Evolutionary conservation across 306 rosid genomes (phyloP).

Genomic region (Trifolium subterraneum): DNA sequence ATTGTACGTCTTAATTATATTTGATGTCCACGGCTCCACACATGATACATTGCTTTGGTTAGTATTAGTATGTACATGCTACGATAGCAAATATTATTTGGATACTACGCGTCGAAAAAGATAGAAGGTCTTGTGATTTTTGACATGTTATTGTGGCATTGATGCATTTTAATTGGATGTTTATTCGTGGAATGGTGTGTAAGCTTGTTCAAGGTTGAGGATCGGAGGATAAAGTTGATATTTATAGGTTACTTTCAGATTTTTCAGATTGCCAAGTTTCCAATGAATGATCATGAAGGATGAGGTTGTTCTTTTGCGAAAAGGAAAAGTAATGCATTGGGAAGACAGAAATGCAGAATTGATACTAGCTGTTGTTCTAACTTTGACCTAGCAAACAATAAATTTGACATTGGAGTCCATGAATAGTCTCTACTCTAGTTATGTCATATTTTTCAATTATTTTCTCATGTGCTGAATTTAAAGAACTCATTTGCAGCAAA

Average conservation of each 20-base stretch:
- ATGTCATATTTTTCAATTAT: neutral
- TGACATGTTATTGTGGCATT: slow-evolving; percentile 1
- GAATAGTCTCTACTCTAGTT: slow-evolving; percentile 5
- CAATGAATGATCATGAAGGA: slow-evolving; percentile 13
- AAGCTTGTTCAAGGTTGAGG: slow-evolving; percentile 27
- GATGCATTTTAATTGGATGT: slow-evolving; percentile 8
- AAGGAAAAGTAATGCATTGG: slow-evolving; percentile 21
- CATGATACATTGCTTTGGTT: neutral
- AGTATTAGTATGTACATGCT: neutral
- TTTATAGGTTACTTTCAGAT: slow-evolving; percentile 5
- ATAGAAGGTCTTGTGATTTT: neutral
- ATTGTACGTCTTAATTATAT: neutral
- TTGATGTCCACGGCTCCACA: neutral
- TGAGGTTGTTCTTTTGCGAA: slow-evolving; percentile 15
- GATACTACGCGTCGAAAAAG: neutral
- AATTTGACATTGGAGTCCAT: slow-evolving; percentile 22
- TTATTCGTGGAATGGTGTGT: slow-evolving; percentile 22
- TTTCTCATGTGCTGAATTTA: slow-evolving; percentile 38
- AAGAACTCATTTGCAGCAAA: slow-evolving; percentile 71
- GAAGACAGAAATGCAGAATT: slow-evolving; percentile 18
- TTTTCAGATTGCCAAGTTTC: slow-evolving; percentile 35
- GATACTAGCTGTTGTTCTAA: slow-evolving; percentile 14
- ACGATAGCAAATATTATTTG: slow-evolving; percentile 2
- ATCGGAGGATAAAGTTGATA: slow-evolving; percentile 20
- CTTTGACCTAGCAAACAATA: slow-evolving; percentile 16